Percentiles rank a stretch among this genome's conserved stretches.
These are phyloP conservation scores for Magnusiomyces magnusii DNA, from an alignment of 1,139 yeast genomes.

Conservation along the genomic window DNA sequence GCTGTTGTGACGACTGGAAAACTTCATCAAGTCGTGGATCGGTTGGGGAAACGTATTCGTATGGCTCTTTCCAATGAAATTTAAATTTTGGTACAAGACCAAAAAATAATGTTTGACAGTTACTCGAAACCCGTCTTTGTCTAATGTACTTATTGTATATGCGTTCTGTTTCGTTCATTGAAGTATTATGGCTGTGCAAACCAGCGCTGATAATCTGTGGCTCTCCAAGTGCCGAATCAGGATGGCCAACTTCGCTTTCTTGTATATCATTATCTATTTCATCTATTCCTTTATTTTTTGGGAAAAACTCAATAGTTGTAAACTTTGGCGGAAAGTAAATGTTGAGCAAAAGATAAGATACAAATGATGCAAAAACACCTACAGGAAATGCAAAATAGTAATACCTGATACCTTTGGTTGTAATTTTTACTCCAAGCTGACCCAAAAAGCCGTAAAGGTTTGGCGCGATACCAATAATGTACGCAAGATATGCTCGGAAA, in stretches of 20 bases:
- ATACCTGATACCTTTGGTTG: constrained; percentile 12
- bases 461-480: constrained; percentile 64
- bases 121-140: background rate
- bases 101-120: background rate
- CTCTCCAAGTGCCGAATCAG: background rate
- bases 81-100: background rate
- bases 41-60: background rate
- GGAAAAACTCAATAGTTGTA: background rate
- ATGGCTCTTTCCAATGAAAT: background rate
- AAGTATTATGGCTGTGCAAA: background rate
- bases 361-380: constrained; percentile 17
- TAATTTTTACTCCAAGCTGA: constrained; percentile 25
- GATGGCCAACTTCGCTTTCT: too few species aligned
- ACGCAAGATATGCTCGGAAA: constrained; percentile 70
- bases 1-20: background rate
- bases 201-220: background rate
- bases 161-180: background rate
- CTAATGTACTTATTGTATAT: background rate
- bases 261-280: background rate
- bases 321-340: constrained; percentile 4
- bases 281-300: background rate
- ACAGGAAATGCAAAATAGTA: constrained; percentile 21
- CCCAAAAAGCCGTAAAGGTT: constrained; percentile 78
- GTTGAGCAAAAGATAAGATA: constrained; percentile 5
- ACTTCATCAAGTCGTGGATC: background rate